Evolutionary conservation across 371 early-diverging fungal genomes (phyloP), one percentile per base, ranked within the genome.

Genomic region (Mucor piriformis): DNA sequence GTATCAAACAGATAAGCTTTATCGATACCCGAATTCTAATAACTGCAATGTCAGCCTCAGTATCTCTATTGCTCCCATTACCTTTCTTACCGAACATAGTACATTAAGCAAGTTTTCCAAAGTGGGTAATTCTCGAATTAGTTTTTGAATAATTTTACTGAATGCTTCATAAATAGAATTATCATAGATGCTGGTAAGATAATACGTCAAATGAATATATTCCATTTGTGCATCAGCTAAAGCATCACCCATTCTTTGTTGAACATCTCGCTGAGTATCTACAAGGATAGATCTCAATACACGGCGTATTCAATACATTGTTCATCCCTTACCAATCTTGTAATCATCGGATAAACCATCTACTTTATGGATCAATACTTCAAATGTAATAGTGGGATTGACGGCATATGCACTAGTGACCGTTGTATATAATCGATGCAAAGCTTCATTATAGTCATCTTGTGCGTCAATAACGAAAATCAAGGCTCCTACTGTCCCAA

Each of bases 391-490:
- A 59, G 83, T 83, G 47, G 86, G 87, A 69, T 97, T 97, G 43
- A 88, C 86, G 32, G 84, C 68, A 62, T 90, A 85, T 1, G 95
- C 95, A 12, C 77, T 80, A 1, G 87, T 86, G 8, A 97, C 86
- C 0, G 92, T 92, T 35, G 82, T 72, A 59, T 86, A 87, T 12
- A 97, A 78, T 42, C 86, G 79, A 56, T 83, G 81, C 49, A 97
- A 69, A 3, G 95, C 88, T 35, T 92, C 92, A 38, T 85, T 81
- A 60, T 92, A 89, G 59, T 97, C 97, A 69, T 96, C 95, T 77
- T 93, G 96, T 15, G 95, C 91, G 76, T 97, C 98, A 62, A 97
- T 88, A 42, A 97, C 95, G 82, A 90, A 97, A 13, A 96, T 93
- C 59, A 97, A 67, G 0, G 92, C 88, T 13, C 92, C 91, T 18